Evolutionary conservation across 2,329 filamentous ascomycete genomes (phyloP).

Genomic region (Ophiocordyceps camponoti-rufipedis): DNA sequence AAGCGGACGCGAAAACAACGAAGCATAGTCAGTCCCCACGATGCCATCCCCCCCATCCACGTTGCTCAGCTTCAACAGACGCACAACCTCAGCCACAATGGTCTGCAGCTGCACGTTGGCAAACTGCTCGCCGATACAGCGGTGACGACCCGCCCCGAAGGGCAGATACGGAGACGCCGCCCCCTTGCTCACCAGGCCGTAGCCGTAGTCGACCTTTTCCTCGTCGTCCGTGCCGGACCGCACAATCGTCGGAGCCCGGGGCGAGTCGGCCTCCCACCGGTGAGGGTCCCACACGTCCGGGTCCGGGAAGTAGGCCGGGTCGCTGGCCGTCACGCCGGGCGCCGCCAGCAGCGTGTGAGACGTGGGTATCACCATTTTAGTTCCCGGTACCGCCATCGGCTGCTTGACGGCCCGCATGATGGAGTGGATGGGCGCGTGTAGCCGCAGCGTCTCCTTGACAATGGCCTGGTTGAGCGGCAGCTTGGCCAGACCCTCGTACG

Average conservation of each 20-base stretch:
- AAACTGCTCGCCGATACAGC: slow-evolving; percentile 94
- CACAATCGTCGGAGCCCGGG: slow-evolving; percentile 28
- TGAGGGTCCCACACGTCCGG: slow-evolving; percentile 76
- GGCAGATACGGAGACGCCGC: slow-evolving; percentile 79
- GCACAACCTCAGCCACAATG: slow-evolving; percentile 60
- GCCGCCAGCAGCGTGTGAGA: slow-evolving; percentile 69
- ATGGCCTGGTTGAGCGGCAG: slow-evolving; percentile 70
- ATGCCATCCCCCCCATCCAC: slow-evolving; percentile 51
- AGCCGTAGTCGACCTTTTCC: slow-evolving; percentile 82
- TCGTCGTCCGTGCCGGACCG: slow-evolving; percentile 34
- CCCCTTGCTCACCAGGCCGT: slow-evolving; percentile 83
- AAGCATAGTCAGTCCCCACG: slow-evolving; percentile 49
- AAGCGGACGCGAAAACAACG: slow-evolving; percentile 55
- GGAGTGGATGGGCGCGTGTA: slow-evolving; percentile 87
- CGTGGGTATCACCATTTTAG: slow-evolving; percentile 65
- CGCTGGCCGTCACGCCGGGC: slow-evolving; percentile 61
- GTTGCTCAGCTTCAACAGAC: slow-evolving; percentile 65
- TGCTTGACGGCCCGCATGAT: slow-evolving; percentile 86
- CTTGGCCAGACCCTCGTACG: slow-evolving; percentile 60
- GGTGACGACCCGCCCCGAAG: slow-evolving; percentile 81
- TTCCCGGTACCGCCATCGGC: slow-evolving; percentile 69
- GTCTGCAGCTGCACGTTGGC: slow-evolving; percentile 84
- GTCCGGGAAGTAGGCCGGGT: slow-evolving; percentile 62
- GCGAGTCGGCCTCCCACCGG: slow-evolving; percentile 59
- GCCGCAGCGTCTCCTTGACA: slow-evolving; percentile 78